phyloP scores from a whole-genome alignment of 2,329 filamentous ascomycete species.

The Beauveria pseudobassiana region DNA sequence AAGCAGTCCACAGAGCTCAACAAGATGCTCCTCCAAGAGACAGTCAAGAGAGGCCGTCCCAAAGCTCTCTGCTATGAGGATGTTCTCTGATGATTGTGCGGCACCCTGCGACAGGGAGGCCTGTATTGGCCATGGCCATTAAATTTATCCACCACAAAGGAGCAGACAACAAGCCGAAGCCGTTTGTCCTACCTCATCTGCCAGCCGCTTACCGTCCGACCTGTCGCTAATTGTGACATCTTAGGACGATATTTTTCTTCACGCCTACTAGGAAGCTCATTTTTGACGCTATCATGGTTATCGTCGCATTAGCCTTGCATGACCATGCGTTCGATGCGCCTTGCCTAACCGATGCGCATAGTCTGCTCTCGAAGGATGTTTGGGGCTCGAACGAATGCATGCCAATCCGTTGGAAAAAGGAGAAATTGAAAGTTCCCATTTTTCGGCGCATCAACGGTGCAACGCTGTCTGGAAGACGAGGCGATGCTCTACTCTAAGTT shows the following conservation, averaged over 20 bases:
- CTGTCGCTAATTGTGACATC: background rate
- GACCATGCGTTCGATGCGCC: constrained; percentile 19
- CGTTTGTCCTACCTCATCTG: too few relatives aligned
- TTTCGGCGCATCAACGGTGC: constrained; percentile 16
- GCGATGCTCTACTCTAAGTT: constrained; percentile 21
- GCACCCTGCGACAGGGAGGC: constrained; percentile 17
- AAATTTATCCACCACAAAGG: too few relatives aligned
- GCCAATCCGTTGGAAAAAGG: constrained; percentile 20
- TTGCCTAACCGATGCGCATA: constrained; percentile 16
- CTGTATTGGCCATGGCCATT: too few relatives aligned
- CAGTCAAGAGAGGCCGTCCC: constrained; percentile 14
- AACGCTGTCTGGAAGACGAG: constrained; percentile 13
- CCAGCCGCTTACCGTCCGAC: too few relatives aligned
- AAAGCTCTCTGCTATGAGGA: constrained; percentile 26
- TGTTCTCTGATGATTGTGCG: constrained; percentile 22
- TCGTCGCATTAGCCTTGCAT: constrained; percentile 20
- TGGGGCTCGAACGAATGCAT: constrained; percentile 14
- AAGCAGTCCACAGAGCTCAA: constrained; percentile 18
- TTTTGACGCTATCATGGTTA: constrained; percentile 19
- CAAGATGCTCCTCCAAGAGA: constrained; percentile 19
- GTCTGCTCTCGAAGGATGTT: constrained; percentile 16
- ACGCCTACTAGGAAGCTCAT: constrained; percentile 20
- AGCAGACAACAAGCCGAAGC: too few relatives aligned
- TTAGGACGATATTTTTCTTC: constrained; percentile 24
- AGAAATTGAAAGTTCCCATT: constrained; percentile 20